phyloP scores from a whole-genome alignment of 2,329 filamentous ascomycete species.

The Ceratocystis diversiconidia region DNA sequence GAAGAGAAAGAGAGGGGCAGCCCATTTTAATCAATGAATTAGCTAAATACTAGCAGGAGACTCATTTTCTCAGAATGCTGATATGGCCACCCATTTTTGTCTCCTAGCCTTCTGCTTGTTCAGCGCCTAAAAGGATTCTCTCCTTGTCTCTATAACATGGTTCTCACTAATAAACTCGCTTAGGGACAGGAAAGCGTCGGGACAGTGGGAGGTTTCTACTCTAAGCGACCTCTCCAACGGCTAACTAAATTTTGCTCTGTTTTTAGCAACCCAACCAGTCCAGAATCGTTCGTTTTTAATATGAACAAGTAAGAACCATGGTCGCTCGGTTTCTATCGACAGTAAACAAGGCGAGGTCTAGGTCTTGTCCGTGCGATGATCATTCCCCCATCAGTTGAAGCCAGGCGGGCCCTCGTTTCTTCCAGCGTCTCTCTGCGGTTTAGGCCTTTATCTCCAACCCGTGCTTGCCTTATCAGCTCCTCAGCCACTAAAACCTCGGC shows the following conservation, averaged over 20 bases:
- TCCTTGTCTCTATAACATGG: background rate
- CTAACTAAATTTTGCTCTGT: too few relatives aligned
- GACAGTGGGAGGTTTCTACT: background rate
- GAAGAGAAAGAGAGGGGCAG: background rate
- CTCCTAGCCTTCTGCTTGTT: background rate
- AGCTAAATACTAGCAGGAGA: background rate
- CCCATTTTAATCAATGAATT: background rate
- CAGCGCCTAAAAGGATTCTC: background rate
- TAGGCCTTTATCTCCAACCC: slow-evolving; percentile 1
- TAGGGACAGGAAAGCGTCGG: background rate
- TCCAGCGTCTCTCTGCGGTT: background rate
- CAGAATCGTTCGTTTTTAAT: too few relatives aligned
- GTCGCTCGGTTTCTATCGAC: too few relatives aligned
- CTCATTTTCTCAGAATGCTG: background rate
- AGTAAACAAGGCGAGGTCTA: too few relatives aligned
- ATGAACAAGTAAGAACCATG: too few relatives aligned
- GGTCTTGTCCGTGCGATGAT: background rate
- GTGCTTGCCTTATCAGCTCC: background rate
- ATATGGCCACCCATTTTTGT: background rate
- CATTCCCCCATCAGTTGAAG: background rate
- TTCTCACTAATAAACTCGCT: background rate
- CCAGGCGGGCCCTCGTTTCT: background rate
- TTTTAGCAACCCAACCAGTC: too few relatives aligned
- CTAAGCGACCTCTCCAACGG: background rate
- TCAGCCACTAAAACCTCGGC: background rate